Conservation (phyloP, 768 basidiomycete species). For the Pulveroboletus ravenelii region DNA sequence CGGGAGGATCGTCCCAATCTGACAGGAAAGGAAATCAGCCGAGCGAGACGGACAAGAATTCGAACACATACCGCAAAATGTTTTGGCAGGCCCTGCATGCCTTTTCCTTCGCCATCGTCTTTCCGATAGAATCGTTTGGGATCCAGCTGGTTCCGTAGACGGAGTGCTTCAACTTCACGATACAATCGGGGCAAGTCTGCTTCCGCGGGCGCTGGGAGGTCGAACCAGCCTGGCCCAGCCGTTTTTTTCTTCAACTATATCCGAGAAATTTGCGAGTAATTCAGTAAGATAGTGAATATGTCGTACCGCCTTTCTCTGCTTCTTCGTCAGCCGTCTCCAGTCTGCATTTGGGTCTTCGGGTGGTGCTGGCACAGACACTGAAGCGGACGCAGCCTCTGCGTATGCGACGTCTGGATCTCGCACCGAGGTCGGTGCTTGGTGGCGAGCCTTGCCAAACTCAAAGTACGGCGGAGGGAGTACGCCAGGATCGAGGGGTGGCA, state of each 20-base stretch:
- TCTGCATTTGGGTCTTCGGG: slow-evolving; percentile 59
- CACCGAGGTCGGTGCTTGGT: slow-evolving; percentile 42
- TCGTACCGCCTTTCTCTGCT: slow-evolving; percentile 65
- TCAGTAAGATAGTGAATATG: not conserved
- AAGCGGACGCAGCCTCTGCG: slow-evolving; percentile 48
- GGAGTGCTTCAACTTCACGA: slow-evolving; percentile 83
- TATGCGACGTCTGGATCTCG: slow-evolving; percentile 60
- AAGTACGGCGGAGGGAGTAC: slow-evolving; percentile 63
- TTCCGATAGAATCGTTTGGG: slow-evolving; percentile 90
- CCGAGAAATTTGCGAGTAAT: not conserved
- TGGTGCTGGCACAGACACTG: slow-evolving; percentile 47
- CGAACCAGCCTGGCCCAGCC: slow-evolving; percentile 81
- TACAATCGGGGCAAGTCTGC: slow-evolving; percentile 74
- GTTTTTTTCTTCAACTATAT: slow-evolving; percentile 63
- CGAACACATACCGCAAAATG: slow-evolving; percentile 72
- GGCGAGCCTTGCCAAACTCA: slow-evolving; percentile 40
- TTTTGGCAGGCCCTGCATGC: slow-evolving; percentile 80
- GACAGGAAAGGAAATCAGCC: slow-evolving; percentile 7
- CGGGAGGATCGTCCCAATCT: slow-evolving; percentile 80
- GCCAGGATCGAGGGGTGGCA: slow-evolving; percentile 67
- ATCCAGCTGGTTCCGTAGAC: slow-evolving; percentile 82
- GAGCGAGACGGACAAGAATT: not conserved
- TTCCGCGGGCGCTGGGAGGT: slow-evolving; percentile 77
- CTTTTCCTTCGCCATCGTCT: slow-evolving; percentile 80
- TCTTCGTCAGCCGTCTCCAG: slow-evolving; percentile 68